A percentile compares a stretch with the other conserved stretches of the same genome.
Evolutionary conservation across 768 basidiomycete genomes (phyloP).

Genomic region (Leucosporidium creatinivorum): DNA sequence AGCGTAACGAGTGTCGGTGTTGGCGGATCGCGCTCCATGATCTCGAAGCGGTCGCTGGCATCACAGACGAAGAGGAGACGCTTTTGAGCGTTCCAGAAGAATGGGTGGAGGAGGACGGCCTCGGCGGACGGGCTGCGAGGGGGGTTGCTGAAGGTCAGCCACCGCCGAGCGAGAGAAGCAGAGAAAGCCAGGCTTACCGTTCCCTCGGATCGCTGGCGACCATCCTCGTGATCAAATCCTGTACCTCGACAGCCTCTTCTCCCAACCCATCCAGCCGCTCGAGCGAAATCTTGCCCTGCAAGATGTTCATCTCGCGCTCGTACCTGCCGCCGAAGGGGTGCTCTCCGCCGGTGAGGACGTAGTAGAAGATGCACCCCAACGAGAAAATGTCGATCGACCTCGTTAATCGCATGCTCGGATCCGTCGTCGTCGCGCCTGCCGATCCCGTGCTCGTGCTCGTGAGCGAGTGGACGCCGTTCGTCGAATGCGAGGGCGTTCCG

Average conservation of each 20-base stretch:
- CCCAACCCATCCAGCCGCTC: constrained; percentile 69
- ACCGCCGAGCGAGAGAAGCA: not conserved
- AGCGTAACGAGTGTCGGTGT: constrained; percentile 66
- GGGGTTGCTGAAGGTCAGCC: not conserved
- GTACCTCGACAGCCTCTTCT: constrained; percentile 88
- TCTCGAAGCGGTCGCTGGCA: constrained; percentile 93
- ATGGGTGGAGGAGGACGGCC: constrained; percentile 82
- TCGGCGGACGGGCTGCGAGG: constrained; percentile 66
- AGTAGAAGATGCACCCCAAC: constrained; percentile 84
- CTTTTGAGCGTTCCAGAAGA: constrained; percentile 87
- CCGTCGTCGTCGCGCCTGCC: constrained; percentile 49
- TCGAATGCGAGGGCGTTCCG: constrained; percentile 9
- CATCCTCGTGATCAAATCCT: constrained; percentile 70
- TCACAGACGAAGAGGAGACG: constrained; percentile 92
- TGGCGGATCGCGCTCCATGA: constrained; percentile 87
- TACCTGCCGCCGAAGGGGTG: constrained; percentile 93
- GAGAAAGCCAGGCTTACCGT: constrained; percentile 51
- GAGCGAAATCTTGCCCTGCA: constrained; percentile 68
- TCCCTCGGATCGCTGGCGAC: constrained; percentile 64
- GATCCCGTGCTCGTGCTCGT: constrained; percentile 53
- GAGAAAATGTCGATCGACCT: constrained; percentile 97
- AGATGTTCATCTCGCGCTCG: constrained; percentile 87
- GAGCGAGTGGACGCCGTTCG: constrained; percentile 48
- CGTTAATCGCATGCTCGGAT: constrained; percentile 58
- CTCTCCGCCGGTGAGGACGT: constrained; percentile 70